A percentile compares a stretch with the other conserved stretches of the same genome.
phyloP scores from a whole-genome alignment of 257 asterid species.

The Striga asiatica region DNA sequence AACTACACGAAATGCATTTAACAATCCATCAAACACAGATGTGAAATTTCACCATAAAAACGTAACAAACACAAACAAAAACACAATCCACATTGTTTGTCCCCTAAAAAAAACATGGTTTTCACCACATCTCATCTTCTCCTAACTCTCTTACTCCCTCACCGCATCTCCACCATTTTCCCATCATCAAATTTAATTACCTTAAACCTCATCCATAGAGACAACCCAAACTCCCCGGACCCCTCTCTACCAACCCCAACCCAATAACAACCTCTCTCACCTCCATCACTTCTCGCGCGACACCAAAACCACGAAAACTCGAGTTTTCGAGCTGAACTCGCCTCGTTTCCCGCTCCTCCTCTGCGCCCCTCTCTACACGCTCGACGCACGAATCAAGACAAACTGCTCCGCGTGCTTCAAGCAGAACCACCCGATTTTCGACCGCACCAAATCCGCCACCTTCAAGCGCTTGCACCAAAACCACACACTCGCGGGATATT shows the following conservation, averaged over 20 bases:
- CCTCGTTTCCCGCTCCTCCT: background rate
- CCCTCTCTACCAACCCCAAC: background rate
- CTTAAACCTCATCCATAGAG: background rate
- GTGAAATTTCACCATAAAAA: no score
- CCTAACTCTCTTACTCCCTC: no score
- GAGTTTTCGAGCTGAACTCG: background rate
- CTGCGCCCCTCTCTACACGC: background rate
- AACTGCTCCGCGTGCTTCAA: no score
- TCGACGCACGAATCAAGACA: background rate
- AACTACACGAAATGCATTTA: no score
- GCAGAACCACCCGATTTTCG: background rate
- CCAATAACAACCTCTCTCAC: background rate
- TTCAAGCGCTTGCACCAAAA: background rate
- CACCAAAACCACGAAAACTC: background rate
- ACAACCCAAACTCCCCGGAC: background rate
- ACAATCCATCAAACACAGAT: no score
- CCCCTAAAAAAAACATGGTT: no score
- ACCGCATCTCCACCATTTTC: no score
- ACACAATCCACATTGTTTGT: no score
- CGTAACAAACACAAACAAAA: no score
- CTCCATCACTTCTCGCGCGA: background rate
- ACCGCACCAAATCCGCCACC: background rate
- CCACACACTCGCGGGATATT: background rate
- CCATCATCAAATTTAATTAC: background rate
- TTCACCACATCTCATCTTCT: no score